Conservation (phyloP, 768 basidiomycete species). For the Tricholoma furcatifolium region DNA sequence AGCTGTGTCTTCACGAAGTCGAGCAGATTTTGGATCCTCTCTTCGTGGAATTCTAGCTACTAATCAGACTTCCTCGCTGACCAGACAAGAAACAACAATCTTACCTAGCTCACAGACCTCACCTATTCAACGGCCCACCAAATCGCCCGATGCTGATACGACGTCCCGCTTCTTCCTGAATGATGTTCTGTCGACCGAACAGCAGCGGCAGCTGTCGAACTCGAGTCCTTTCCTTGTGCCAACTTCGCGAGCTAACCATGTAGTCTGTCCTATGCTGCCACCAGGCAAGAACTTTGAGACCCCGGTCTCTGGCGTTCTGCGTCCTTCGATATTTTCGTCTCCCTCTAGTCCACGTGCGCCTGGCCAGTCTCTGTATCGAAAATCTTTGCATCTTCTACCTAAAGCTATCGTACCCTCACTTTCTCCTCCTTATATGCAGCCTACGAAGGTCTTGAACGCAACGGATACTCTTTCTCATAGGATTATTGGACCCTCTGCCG, state of each 20-base stretch:
- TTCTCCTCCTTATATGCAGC: background rate
- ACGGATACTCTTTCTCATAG: background rate
- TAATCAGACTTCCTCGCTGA: slow-evolving; percentile 3
- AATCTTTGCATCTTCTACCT: background rate
- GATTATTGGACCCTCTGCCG: background rate
- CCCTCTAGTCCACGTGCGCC: no score
- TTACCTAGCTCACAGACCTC: slow-evolving; percentile 4
- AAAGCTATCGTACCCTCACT: background rate
- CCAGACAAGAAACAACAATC: background rate
- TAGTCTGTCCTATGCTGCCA: no score
- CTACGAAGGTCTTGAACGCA: background rate
- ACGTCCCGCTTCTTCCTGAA: background rate
- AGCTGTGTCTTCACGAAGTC: background rate
- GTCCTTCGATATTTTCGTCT: background rate
- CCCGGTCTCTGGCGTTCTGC: no score
- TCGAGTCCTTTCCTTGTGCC: background rate
- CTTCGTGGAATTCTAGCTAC: background rate
- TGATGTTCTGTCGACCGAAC: background rate
- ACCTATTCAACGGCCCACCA: background rate
- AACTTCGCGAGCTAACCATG: background rate
- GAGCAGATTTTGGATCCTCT: background rate
- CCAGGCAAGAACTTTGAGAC: no score
- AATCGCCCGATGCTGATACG: background rate
- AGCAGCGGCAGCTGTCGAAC: background rate
- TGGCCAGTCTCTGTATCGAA: no score